Evolutionary conservation across 2,329 filamentous ascomycete species (phyloP).

Genomic region (Penicillium sp.): DNA sequence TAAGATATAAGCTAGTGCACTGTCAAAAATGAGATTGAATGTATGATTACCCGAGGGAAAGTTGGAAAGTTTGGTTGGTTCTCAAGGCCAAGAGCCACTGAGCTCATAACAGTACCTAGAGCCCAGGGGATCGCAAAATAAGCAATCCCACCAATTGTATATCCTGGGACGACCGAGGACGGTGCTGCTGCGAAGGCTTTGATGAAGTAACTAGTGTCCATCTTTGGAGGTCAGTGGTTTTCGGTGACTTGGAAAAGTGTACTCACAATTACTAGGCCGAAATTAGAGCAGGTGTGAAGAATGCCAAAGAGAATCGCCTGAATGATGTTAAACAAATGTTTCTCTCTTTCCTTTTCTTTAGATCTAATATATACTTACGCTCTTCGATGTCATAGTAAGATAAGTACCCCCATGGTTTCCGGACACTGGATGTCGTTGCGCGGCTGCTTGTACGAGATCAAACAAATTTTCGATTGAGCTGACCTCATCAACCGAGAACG

Average conservation of each 20-base stretch:
- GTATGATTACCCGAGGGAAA: constrained; percentile 48
- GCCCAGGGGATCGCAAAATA: constrained; percentile 62
- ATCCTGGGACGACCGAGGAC: constrained; percentile 56
- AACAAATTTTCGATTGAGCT: constrained; percentile 55
- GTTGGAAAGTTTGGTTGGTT: constrained; percentile 57
- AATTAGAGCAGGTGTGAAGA: constrained; percentile 54
- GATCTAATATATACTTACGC: constrained; percentile 48
- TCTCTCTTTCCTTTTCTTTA: too few relatives aligned
- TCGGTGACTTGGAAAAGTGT: background rate
- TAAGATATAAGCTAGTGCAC: background rate
- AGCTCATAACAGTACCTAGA: constrained; percentile 57
- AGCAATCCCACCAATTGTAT: constrained; percentile 56
- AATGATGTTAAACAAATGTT: background rate
- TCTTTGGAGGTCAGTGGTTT: constrained; percentile 26
- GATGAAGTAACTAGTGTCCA: constrained; percentile 60
- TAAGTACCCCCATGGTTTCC: constrained; percentile 61
- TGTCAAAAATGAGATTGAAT: background rate
- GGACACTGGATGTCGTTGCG: constrained; percentile 49
- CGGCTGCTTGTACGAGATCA: constrained; percentile 54
- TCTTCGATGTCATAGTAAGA: constrained; percentile 60
- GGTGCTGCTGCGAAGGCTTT: constrained; percentile 57
- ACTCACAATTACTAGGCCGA: constrained; percentile 55
- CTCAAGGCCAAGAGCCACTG: constrained; percentile 54
- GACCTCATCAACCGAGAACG: constrained; percentile 51
- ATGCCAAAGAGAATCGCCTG: constrained; percentile 58